These are phyloP conservation scores for Gorgonomyces haynaldii DNA, from an alignment of 192 early-diverging fungal genomes.

Conservation along the genomic window DNA sequence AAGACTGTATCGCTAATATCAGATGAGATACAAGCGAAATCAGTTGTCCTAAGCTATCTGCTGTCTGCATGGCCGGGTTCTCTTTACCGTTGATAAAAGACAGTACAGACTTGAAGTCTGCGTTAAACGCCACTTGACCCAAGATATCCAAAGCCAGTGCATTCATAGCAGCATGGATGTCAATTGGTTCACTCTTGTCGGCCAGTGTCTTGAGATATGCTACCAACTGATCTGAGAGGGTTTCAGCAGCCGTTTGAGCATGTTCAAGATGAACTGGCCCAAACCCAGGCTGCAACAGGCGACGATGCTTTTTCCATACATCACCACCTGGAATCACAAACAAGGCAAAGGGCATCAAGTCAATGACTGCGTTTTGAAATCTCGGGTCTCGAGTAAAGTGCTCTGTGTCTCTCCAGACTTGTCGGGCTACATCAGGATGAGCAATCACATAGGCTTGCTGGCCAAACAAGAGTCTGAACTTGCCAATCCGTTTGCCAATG, in stretches of 20 bases:
- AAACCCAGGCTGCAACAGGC: conserved; percentile 37
- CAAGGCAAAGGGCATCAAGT: conserved; percentile 16
- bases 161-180: background rate
- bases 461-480: background rate
- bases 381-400: too few relatives aligned
- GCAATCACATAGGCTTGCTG: background rate
- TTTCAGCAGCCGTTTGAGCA: conserved; percentile 6
- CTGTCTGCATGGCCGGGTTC: too few relatives aligned
- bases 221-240: too few relatives aligned
- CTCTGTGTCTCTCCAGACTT: too few relatives aligned
- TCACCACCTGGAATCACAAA: conserved; percentile 25
- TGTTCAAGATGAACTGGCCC: conserved; percentile 28
- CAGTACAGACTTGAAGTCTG: background rate
- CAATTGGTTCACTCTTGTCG: background rate
- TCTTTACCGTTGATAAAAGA: too few relatives aligned
- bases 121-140: conserved; percentile 1
- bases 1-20: too few relatives aligned
- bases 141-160: conserved; percentile 2
- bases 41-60: too few relatives aligned
- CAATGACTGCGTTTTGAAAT: too few relatives aligned
- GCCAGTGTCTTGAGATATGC: too few relatives aligned
- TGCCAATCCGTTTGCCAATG: too few relatives aligned
- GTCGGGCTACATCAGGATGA: background rate
- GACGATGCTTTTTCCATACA: conserved; percentile 36
- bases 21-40: too few relatives aligned